Percentiles rank a stretch among this genome's conserved stretches.
phyloP scores from a whole-genome alignment of 352 stramenopile species.

The Pythium aristosporum region DNA sequence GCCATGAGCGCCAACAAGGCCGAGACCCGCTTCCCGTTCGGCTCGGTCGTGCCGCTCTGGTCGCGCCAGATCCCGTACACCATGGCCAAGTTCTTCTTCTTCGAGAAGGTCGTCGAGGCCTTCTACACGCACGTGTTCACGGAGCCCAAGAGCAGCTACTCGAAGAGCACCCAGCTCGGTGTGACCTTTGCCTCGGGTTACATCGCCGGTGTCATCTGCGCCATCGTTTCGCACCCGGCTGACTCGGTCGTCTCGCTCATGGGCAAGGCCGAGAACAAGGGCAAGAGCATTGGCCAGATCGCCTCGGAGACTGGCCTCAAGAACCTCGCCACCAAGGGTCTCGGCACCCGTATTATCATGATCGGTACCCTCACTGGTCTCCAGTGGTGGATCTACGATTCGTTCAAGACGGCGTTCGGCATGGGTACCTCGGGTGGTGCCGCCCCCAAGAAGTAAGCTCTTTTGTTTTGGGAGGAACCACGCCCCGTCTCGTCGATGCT shows the following conservation, averaged over 20 bases:
- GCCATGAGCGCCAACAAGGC: slow-evolving; percentile 89
- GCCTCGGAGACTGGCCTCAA: slow-evolving; percentile 72
- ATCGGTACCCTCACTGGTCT: slow-evolving; percentile 95
- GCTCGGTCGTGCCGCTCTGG: slow-evolving; percentile 88
- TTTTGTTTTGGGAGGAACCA: not conserved
- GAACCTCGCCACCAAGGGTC: slow-evolving; percentile 86
- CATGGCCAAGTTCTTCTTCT: slow-evolving; percentile 99
- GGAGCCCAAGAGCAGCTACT: slow-evolving; percentile 90
- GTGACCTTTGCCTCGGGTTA: slow-evolving; percentile 98
- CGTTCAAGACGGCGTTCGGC: slow-evolving; percentile 92
- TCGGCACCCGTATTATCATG: slow-evolving; percentile 95
- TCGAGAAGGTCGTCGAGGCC: slow-evolving; percentile 87
- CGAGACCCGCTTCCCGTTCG: slow-evolving; percentile 91
- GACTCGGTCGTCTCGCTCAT: slow-evolving; percentile 99
- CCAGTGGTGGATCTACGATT: slow-evolving; percentile 97
- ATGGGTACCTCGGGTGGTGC: slow-evolving; percentile 90
- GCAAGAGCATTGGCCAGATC: slow-evolving; percentile 90
- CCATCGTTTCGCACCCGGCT: slow-evolving; percentile 98
- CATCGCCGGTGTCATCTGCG: slow-evolving; percentile 98
- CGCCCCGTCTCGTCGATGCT: not conserved
- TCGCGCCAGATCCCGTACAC: slow-evolving; percentile 98
- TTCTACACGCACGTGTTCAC: slow-evolving; percentile 92
- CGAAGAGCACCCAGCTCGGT: slow-evolving; percentile 93
- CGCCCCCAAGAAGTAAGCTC: slow-evolving; percentile 59
- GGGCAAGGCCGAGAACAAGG: slow-evolving; percentile 90